phyloP scores from a whole-genome alignment of 2,329 filamentous ascomycete species.

The Verticillium tricorpus region DNA sequence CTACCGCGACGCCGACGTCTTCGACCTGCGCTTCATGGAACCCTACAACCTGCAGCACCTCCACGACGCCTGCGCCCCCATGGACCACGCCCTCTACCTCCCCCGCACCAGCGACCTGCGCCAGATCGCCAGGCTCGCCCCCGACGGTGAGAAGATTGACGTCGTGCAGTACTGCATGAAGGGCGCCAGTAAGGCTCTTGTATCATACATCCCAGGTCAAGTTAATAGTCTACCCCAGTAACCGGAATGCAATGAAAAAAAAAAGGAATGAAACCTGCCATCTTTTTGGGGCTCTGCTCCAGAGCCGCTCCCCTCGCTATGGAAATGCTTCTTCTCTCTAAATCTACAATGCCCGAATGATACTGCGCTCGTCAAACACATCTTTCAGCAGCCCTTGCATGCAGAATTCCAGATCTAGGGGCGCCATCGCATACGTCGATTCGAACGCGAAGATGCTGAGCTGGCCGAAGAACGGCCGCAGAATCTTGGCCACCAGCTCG shows the following conservation, averaged over 20 bases:
- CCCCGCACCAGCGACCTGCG: slow-evolving; percentile 80
- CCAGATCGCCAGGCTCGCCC: slow-evolving; percentile 63
- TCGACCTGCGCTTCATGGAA: slow-evolving; percentile 81
- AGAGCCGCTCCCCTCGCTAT: neutral
- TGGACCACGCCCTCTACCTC: slow-evolving; percentile 70
- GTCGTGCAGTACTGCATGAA: slow-evolving; percentile 89
- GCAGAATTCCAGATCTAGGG: slow-evolving; percentile 61
- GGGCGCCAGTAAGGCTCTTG: slow-evolving; percentile 79
- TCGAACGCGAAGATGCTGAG: slow-evolving; percentile 93
- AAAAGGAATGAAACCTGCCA: neutral
- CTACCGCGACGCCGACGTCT: slow-evolving; percentile 61
- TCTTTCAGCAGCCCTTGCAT: slow-evolving; percentile 63
- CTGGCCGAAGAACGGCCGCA: slow-evolving; percentile 86
- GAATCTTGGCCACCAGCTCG: slow-evolving; percentile 69
- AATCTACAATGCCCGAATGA: slow-evolving; percentile 52
- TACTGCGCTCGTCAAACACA: slow-evolving; percentile 72
- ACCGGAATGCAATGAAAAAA: neutral
- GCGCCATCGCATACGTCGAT: slow-evolving; percentile 80
- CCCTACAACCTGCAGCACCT: slow-evolving; percentile 71
- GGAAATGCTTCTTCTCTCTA: neutral
- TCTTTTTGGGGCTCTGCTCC: neutral
- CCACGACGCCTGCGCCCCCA: slow-evolving; percentile 54
- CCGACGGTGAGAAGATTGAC: slow-evolving; percentile 53
- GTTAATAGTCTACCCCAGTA: neutral
- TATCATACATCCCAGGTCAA: slow-evolving; percentile 52